These are phyloP conservation scores for Fusarium pininemorale DNA, from an alignment of 2,329 filamentous ascomycete genomes.

Conservation along the genomic window DNA sequence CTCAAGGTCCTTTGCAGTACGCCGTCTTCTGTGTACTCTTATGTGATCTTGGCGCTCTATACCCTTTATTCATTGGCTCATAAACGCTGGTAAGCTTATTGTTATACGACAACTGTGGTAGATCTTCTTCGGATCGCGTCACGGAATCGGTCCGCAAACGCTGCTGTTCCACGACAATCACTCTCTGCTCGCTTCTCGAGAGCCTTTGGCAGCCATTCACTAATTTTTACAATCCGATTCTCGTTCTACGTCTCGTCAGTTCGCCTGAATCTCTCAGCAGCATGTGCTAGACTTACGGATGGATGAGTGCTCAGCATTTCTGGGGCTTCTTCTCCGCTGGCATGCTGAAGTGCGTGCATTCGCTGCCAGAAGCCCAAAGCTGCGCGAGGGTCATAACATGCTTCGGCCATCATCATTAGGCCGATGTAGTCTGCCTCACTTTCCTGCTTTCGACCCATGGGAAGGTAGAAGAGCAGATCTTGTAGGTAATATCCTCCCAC, in stretches of 20 bases:
- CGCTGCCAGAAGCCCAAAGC: conserved; percentile 73
- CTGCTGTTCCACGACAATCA: conserved; percentile 61
- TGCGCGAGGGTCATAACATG: conserved; percentile 76
- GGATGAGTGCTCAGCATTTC: conserved; percentile 83
- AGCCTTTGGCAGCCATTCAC: conserved; percentile 68
- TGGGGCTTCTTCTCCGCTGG: conserved; percentile 61
- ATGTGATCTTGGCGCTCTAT: neutral
- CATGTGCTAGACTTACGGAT: conserved; percentile 60
- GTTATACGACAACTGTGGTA: conserved; percentile 29
- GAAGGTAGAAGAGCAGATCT: conserved; percentile 71
- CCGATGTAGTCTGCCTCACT: conserved; percentile 84
- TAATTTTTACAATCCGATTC: conserved; percentile 71
- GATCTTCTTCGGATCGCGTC: conserved; percentile 54
- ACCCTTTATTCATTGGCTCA: neutral
- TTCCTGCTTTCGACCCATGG: conserved; percentile 77
- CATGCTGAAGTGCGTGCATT: conserved; percentile 64
- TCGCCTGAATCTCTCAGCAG: neutral
- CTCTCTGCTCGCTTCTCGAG: conserved; percentile 62
- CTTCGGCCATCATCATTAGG: conserved; percentile 83
- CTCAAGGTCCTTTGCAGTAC: neutral
- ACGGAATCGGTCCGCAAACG: conserved; percentile 63
- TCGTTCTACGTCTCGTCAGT: conserved; percentile 56
- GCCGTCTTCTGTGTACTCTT: neutral
- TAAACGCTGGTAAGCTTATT: neutral
- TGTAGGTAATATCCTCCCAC: conserved; percentile 59